Conservation (phyloP, 2,329 filamentous ascomycete species). For the Cercospora sp. region DNA sequence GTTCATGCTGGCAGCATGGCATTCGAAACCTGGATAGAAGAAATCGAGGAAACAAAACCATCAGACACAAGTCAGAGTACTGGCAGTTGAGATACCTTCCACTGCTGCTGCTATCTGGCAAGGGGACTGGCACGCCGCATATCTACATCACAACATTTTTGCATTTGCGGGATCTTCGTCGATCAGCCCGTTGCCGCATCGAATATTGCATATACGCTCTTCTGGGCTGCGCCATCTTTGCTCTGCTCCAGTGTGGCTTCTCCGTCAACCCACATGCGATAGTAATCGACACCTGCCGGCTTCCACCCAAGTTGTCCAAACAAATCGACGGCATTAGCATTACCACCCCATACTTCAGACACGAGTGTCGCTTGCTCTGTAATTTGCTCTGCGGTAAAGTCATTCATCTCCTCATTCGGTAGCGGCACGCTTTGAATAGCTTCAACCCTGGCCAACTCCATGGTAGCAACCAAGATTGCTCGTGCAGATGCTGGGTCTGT, state of each 20-base stretch:
- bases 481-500: neutral
- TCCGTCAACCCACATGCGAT: slow-evolving; percentile 43
- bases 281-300: slow-evolving; percentile 36
- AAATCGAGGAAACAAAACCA: slow-evolving; percentile 37
- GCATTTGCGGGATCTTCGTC: neutral
- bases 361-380: neutral
- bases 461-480: neutral
- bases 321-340: slow-evolving; percentile 29
- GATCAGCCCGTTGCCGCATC: neutral
- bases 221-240: slow-evolving; percentile 29
- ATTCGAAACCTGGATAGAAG: slow-evolving; percentile 70
- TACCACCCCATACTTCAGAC: neutral
- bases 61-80: slow-evolving; percentile 14
- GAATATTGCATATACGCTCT: neutral
- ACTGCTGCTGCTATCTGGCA: neutral
- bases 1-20: slow-evolving; percentile 66
- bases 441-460: neutral
- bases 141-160: neutral
- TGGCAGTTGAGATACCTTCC: neutral
- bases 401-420: neutral
- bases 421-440: neutral
- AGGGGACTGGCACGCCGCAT: neutral
- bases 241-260: slow-evolving; percentile 37
- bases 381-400: neutral
- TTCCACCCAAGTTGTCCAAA: slow-evolving; percentile 41